Evolutionary conservation across 169 alveolate genomes (phyloP).

Genomic region (Plasmodium cynomolgi): DNA sequence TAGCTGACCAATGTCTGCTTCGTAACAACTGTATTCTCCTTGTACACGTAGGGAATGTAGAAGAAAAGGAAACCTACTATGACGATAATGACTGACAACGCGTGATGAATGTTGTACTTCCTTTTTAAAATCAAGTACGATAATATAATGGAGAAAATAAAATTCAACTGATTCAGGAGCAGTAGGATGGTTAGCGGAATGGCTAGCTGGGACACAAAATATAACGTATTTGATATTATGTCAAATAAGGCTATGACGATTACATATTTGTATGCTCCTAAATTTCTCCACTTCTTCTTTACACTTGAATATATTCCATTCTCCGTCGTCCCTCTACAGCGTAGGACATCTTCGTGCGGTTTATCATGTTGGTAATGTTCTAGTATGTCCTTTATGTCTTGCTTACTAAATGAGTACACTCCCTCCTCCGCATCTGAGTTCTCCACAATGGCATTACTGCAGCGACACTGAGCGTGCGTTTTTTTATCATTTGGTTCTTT

Average conservation of each 20-base stretch:
- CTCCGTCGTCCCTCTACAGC: neutral
- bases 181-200: conserved; percentile 59
- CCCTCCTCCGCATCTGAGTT: neutral
- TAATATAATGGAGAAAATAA: conserved; percentile 65
- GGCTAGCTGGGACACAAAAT: conserved; percentile 71
- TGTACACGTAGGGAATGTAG: conserved; percentile 50
- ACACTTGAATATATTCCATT: neutral
- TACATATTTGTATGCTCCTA: conserved; percentile 65
- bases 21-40: neutral
- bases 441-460: neutral
- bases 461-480: neutral
- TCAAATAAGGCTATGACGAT: conserved; percentile 35
- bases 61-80: conserved; percentile 50
- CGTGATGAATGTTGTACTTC: conserved; percentile 51
- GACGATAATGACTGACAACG: conserved; percentile 40
- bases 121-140: conserved; percentile 53
- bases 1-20: conserved; percentile 13
- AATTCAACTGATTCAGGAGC: conserved; percentile 59
- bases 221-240: conserved; percentile 43
- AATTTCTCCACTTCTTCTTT: conserved; percentile 3
- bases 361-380: conserved; percentile 10
- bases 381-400: conserved; percentile 16
- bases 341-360: neutral
- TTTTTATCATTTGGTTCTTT: neutral
- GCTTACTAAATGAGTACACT: neutral